These are phyloP conservation scores for Fusarium incarnatum DNA, from an alignment of 2,329 filamentous ascomycete species.

Conservation along the genomic window DNA sequence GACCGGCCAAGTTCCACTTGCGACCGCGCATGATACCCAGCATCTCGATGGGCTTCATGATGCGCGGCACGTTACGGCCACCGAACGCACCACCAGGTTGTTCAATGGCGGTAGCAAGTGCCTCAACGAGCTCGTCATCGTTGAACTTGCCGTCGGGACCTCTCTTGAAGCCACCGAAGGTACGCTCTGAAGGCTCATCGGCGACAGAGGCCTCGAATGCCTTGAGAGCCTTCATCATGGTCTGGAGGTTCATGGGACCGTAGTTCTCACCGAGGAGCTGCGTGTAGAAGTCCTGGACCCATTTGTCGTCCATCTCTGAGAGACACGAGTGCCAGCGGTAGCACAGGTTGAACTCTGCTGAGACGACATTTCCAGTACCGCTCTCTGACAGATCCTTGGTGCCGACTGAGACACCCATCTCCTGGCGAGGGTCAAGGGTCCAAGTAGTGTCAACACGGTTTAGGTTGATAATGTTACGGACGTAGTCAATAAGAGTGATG, in stretches of 20 bases:
- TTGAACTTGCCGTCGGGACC: slow-evolving; percentile 74
- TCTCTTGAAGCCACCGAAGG: slow-evolving; percentile 74
- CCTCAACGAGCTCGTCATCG: slow-evolving; percentile 81
- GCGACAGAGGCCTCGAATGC: slow-evolving; percentile 71
- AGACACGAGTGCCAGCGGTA: slow-evolving; percentile 91
- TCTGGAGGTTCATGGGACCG: slow-evolving; percentile 65
- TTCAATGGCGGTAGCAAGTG: slow-evolving; percentile 76
- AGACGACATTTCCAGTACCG: slow-evolving; percentile 84
- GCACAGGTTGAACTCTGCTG: slow-evolving; percentile 88
- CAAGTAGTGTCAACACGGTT: slow-evolving; percentile 74
- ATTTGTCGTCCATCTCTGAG: slow-evolving; percentile 78
- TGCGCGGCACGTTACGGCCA: slow-evolving; percentile 77
- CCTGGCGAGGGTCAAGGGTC: slow-evolving; percentile 81
- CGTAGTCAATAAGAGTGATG: slow-evolving; percentile 81
- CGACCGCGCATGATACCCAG: slow-evolving; percentile 82
- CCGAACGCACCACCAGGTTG: slow-evolving; percentile 82
- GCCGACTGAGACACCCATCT: slow-evolving; percentile 68
- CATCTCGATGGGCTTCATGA: slow-evolving; percentile 81
- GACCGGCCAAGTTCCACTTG: slow-evolving; percentile 79
- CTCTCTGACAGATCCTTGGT: slow-evolving; percentile 71
- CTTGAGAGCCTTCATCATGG: slow-evolving; percentile 72
- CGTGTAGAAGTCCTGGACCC: slow-evolving; percentile 78
- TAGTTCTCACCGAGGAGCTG: slow-evolving; percentile 69
- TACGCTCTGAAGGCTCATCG: slow-evolving; percentile 74
- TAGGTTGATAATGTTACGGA: slow-evolving; percentile 78